Evolutionary conservation across 768 basidiomycete genomes (phyloP).

Genomic region (Lactifluus piperatus): DNA sequence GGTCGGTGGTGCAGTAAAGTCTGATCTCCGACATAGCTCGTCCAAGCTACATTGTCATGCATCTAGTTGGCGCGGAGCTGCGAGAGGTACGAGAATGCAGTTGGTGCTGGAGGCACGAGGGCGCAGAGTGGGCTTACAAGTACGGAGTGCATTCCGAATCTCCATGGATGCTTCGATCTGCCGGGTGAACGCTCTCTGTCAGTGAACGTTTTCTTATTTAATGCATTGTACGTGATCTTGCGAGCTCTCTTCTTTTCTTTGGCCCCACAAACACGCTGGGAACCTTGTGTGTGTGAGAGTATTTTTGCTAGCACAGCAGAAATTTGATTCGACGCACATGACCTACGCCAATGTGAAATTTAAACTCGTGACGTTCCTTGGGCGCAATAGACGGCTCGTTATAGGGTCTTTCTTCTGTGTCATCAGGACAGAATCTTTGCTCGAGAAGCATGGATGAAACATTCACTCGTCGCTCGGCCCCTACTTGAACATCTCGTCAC

Average conservation of each 20-base stretch:
- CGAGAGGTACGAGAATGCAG: slow-evolving; percentile 86
- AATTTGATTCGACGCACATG: too few species aligned
- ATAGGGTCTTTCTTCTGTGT: too few species aligned
- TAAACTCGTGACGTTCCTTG: too few species aligned
- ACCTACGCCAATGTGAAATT: too few species aligned
- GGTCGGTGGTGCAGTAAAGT: slow-evolving; percentile 55
- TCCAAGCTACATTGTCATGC: slow-evolving; percentile 59
- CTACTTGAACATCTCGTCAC: too few species aligned
- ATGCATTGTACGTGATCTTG: slow-evolving; percentile 70
- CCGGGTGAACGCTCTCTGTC: slow-evolving; percentile 66
- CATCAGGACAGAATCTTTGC: too few species aligned
- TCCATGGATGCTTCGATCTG: slow-evolving; percentile 82
- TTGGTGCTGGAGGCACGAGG: slow-evolving; percentile 66
- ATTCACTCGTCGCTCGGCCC: too few species aligned
- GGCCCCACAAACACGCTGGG: too few species aligned
- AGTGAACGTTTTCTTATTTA: slow-evolving; percentile 81
- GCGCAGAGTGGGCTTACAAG: slow-evolving; percentile 40
- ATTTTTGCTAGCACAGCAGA: slow-evolving; percentile 73
- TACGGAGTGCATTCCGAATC: slow-evolving; percentile 65
- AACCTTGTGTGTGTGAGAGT: slow-evolving; percentile 81
- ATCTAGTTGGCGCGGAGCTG: slow-evolving; percentile 85
- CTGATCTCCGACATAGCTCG: slow-evolving; percentile 78
- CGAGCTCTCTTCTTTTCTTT: too few species aligned
- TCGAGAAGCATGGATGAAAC: too few species aligned
- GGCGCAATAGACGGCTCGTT: too few species aligned